phyloP scores from a whole-genome alignment of 768 basidiomycete species.

The Hysterangium stoloniferum region DNA sequence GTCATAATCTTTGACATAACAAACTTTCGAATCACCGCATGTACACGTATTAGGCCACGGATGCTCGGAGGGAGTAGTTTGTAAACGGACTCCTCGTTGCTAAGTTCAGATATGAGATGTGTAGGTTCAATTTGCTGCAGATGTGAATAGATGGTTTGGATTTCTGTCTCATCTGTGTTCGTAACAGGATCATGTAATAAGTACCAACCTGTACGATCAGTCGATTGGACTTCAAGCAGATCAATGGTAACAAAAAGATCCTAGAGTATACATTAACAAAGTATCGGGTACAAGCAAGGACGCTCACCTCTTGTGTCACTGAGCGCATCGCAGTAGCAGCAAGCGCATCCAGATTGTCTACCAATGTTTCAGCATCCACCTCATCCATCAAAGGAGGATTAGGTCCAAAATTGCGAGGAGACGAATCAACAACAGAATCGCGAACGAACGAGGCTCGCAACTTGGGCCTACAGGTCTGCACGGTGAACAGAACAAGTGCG shows the following conservation, averaged over 20 bases:
- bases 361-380: constrained; percentile 59
- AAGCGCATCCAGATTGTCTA: constrained; percentile 75
- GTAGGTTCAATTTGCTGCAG: constrained; percentile 69
- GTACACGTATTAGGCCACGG: constrained; percentile 70
- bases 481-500: constrained; percentile 39
- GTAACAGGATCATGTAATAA: constrained; percentile 43
- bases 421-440: not conserved
- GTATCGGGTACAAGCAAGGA: not conserved
- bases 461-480: constrained; percentile 54
- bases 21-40: constrained; percentile 74
- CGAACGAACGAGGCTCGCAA: constrained; percentile 2
- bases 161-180: constrained; percentile 58
- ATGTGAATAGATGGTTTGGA: constrained; percentile 72
- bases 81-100: constrained; percentile 56
- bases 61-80: constrained; percentile 68
- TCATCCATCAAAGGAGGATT: constrained; percentile 58
- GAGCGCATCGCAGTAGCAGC: constrained; percentile 67
- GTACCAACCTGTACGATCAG: constrained; percentile 79
- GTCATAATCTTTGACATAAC: constrained; percentile 60
- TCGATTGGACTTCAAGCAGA: constrained; percentile 71
- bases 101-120: constrained; percentile 58
- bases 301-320: constrained; percentile 66
- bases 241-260: constrained; percentile 75
- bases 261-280: constrained; percentile 26
- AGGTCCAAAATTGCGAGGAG: constrained; percentile 23